phyloP scores from a whole-genome alignment of 768 basidiomycete species.

The Tylopilus sp. region DNA sequence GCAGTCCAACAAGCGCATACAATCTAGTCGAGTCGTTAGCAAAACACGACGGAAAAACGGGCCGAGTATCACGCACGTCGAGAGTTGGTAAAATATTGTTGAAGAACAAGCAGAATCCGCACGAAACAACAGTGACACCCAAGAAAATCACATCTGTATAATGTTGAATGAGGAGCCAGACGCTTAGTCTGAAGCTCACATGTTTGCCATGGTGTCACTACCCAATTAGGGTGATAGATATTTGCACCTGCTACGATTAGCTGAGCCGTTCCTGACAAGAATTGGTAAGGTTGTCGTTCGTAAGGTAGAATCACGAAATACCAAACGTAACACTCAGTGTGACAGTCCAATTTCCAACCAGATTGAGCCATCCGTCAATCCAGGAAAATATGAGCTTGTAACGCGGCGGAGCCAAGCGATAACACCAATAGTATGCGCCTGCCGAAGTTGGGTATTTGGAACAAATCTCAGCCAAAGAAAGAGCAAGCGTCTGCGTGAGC shows the following conservation, averaged over 20 bases:
- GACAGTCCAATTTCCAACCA: constrained; percentile 68
- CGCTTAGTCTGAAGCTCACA: constrained; percentile 33
- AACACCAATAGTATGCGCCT: constrained; percentile 67
- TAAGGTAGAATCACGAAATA: not conserved
- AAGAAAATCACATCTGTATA: constrained; percentile 52
- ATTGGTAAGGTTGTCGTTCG: not conserved
- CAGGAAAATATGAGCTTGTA: constrained; percentile 53
- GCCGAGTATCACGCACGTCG: constrained; percentile 37
- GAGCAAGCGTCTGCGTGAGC: constrained; percentile 45
- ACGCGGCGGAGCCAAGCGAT: constrained; percentile 51
- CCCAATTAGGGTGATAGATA: constrained; percentile 58
- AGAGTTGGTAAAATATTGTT: constrained; percentile 48
- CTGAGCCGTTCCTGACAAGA: constrained; percentile 50
- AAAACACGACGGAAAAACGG: not conserved
- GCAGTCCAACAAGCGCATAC: constrained; percentile 63
- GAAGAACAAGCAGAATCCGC: constrained; percentile 52
- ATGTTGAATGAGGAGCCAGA: not conserved
- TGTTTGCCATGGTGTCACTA: constrained; percentile 57
- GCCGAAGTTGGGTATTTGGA: constrained; percentile 61
- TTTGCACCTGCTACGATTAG: constrained; percentile 56
- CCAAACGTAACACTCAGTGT: constrained; percentile 66
- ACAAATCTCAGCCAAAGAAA: constrained; percentile 57
- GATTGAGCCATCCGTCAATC: constrained; percentile 67
- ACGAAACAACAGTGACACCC: constrained; percentile 46
- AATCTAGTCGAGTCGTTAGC: constrained; percentile 34